Conservation (phyloP, 2,329 filamentous ascomycete genomes). For the Ambrosiella beaveri region DNA sequence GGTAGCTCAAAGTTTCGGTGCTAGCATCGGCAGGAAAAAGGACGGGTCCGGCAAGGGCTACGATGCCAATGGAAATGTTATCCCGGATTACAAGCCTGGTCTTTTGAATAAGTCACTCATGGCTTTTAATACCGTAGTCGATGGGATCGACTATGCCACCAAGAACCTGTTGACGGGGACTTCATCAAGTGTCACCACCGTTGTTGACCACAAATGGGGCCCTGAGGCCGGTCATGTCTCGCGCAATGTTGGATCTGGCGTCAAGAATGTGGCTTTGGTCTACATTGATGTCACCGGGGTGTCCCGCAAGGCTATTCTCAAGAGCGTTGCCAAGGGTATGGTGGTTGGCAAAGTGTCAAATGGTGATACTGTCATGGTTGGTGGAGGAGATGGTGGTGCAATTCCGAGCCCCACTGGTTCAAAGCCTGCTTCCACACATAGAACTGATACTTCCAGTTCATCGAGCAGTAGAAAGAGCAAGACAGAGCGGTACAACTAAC, state of each 20-base stretch:
- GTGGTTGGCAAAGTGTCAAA: slow-evolving; percentile 64
- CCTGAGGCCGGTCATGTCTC: slow-evolving; percentile 67
- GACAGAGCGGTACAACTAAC: neutral
- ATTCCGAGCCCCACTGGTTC: slow-evolving; percentile 9
- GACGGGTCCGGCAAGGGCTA: slow-evolving; percentile 39
- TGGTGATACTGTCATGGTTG: slow-evolving; percentile 56
- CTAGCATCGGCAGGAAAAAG: slow-evolving; percentile 43
- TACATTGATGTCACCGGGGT: slow-evolving; percentile 96
- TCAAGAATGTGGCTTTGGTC: slow-evolving; percentile 92
- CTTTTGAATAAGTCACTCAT: slow-evolving; percentile 92
- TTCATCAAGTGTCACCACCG: slow-evolving; percentile 62
- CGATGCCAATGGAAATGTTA: slow-evolving; percentile 51
- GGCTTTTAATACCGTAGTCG: slow-evolving; percentile 84
- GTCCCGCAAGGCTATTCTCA: slow-evolving; percentile 73
- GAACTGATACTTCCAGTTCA: slow-evolving; percentile 16
- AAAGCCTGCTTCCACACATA: slow-evolving; percentile 16
- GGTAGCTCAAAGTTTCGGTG: slow-evolving; percentile 80
- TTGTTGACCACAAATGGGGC: slow-evolving; percentile 83
- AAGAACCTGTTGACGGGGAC: slow-evolving; percentile 59
- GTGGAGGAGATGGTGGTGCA: slow-evolving; percentile 35
- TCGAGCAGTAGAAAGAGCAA: slow-evolving; percentile 19
- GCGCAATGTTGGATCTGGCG: slow-evolving; percentile 58
- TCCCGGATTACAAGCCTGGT: slow-evolving; percentile 64
- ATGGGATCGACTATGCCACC: slow-evolving; percentile 79
- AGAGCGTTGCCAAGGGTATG: slow-evolving; percentile 95